Conservation (phyloP, 1,284 basidiomycete species). For the Marasmius oreades region DNA sequence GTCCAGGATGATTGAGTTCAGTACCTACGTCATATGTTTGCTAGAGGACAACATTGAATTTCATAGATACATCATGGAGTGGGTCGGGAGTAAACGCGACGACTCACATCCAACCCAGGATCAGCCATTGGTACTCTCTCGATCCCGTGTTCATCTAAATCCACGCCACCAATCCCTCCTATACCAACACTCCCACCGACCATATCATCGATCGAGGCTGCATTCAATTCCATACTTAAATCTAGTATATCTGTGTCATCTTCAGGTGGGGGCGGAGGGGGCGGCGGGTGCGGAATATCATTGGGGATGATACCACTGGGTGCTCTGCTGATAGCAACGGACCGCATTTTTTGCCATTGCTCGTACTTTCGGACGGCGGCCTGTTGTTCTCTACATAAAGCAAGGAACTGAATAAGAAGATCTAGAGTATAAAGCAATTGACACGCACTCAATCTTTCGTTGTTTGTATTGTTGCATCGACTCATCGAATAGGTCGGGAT, state of each 20-base stretch:
- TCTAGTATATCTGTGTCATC: slow-evolving; percentile 85
- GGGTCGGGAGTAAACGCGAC: slow-evolving; percentile 17
- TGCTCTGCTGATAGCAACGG: slow-evolving; percentile 70
- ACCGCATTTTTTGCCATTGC: slow-evolving; percentile 79
- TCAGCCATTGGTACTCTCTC: slow-evolving; percentile 88
- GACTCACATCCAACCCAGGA: slow-evolving; percentile 79
- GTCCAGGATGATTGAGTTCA: slow-evolving; percentile 48
- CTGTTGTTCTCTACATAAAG: slow-evolving; percentile 70
- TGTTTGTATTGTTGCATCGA: slow-evolving; percentile 94
- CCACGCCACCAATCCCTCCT: slow-evolving; percentile 23
- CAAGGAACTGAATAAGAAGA: slow-evolving; percentile 13
- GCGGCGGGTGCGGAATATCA: slow-evolving; percentile 63
- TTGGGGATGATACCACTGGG: slow-evolving; percentile 60
- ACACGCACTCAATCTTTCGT: slow-evolving; percentile 74
- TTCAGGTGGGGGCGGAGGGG: slow-evolving; percentile 71
- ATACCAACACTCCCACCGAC: slow-evolving; percentile 30
- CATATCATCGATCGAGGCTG: slow-evolving; percentile 80
- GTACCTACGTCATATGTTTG: slow-evolving; percentile 53
- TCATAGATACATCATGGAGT: slow-evolving; percentile 12
- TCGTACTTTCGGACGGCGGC: slow-evolving; percentile 78
- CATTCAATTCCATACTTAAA: slow-evolving; percentile 83
- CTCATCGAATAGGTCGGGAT: slow-evolving; percentile 93
- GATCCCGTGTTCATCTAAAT: slow-evolving; percentile 79
- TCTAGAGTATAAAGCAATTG: slow-evolving; percentile 6
- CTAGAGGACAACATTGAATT: slow-evolving; percentile 31